Base-by-base conservation (phyloP, 2,329 filamentous ascomycete species). In the Fusarium tuaranense region DNA sequence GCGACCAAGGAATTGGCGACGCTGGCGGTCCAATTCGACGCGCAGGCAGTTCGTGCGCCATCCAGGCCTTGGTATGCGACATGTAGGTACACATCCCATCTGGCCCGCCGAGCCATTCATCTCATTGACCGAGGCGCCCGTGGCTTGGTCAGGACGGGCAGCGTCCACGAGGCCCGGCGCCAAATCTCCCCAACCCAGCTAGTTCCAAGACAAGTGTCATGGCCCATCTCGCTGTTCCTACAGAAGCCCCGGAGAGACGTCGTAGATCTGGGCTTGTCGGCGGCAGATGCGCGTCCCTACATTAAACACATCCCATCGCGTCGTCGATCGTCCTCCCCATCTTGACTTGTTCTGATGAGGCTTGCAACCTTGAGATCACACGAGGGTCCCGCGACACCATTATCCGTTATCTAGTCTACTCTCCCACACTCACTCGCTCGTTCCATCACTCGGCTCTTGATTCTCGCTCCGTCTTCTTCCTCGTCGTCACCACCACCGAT, bases 251-350 rank as follows among this genome's bases (percentile, higher is more conserved):
- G 58, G 59, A 32, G 66, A 38, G 68, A 74, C n/a, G 62, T 46
- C 34, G 62, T 64, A 34, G 71, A 74, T 74, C 72, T 74, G 67
- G 60, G 48, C 67, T 72, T 71, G 48, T 68, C 58, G 67, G 74
- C 76, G 76, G 72, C 72, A 78, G 76, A 78, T 78, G 76, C 72
- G 76, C 76, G 75, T 78, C 64, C 65, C 63, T 74, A 72, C 66
- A 65, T 74, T 57, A 57, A 67, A 72, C 67, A 64, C 62, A 66
- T 74, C 58, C 63, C 68, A 67, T 71, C 51, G 53, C 63, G 27
- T 55, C 41, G 68, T 18, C 65, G 72, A 74, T 75, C 72, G 69
- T 67, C 69, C 69, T 74, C 68, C 72, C 72, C 71, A 73, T 74
- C 71, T 64, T 27, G 55, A 72, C 55, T 72, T 60, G 20, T 20